Percentiles rank a stretch among this genome's conserved stretches.
These are phyloP conservation scores for Orychophragmus violaceus DNA, from an alignment of 345 rosid genomes.

Conservation along the genomic window DNA sequence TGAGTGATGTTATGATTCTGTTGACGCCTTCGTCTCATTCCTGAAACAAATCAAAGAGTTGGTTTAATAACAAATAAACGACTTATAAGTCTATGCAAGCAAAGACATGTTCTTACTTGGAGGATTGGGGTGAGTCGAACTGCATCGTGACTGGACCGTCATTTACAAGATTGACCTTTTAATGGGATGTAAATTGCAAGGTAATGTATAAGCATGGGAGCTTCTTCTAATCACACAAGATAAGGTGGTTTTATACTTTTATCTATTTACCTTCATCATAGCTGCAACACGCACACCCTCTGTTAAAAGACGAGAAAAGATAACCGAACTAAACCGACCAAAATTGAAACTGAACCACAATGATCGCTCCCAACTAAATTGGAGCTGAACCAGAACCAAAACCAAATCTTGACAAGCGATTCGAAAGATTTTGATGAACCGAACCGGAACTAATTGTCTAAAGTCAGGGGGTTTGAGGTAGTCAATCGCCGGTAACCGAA, in stretches of 20 bases:
- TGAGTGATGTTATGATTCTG: slow-evolving; percentile 22
- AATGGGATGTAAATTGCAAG: neutral
- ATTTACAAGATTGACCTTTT: slow-evolving; percentile 70
- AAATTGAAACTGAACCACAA: too few relatives aligned
- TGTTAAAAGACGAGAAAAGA: neutral
- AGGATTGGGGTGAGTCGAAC: slow-evolving; percentile 60
- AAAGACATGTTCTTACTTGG: slow-evolving; percentile 42
- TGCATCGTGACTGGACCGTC: slow-evolving; percentile 97
- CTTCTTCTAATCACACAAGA: neutral
- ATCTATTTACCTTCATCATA: neutral
- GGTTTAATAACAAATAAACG: neutral
- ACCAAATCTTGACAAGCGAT: neutral
- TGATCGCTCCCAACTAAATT: too few relatives aligned
- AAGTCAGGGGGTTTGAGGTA: neutral
- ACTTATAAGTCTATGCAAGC: neutral
- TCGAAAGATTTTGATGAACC: neutral
- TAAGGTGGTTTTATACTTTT: too few relatives aligned
- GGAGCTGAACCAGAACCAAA: neutral
- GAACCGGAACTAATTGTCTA: neutral
- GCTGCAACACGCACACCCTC: neutral
- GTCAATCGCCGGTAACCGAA: neutral
- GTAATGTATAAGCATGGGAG: neutral
- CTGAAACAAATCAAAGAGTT: slow-evolving; percentile 27
- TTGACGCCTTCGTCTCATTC: slow-evolving; percentile 14
- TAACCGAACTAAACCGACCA: slow-evolving; percentile 1